Percentiles rank a stretch among this genome's conserved stretches.
phyloP scores from a whole-genome alignment of 805 yeast genomes.

The Danielia oregonensis region DNA sequence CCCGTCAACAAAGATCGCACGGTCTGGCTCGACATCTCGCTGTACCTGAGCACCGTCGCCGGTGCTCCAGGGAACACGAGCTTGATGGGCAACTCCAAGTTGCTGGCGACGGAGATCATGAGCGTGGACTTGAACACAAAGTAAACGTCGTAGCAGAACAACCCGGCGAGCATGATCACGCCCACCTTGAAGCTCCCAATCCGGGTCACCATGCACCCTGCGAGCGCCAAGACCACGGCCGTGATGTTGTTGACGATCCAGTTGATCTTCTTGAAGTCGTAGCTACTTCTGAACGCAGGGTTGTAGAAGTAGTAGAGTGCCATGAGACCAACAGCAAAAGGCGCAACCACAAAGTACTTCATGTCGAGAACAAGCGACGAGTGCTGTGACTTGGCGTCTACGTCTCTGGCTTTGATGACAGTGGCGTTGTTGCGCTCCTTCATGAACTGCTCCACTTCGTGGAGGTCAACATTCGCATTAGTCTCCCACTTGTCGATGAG shows the following conservation, averaged over 20 bases:
- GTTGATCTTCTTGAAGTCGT: slow-evolving; percentile 18
- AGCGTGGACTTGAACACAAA: slow-evolving; percentile 62
- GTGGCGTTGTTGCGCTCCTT: slow-evolving; percentile 10
- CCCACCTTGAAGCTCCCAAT: slow-evolving; percentile 47
- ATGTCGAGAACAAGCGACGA: slow-evolving; percentile 19
- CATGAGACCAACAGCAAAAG: slow-evolving; percentile 12
- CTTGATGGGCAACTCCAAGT: slow-evolving; percentile 53
- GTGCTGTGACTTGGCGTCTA: slow-evolving; percentile 26
- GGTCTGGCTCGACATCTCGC: neutral
- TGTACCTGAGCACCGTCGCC: neutral
- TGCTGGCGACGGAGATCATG: slow-evolving; percentile 61
- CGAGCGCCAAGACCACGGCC: slow-evolving; percentile 42
- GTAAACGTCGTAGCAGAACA: slow-evolving; percentile 61
- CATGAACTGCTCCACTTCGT: slow-evolving; percentile 10
- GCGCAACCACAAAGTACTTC: slow-evolving; percentile 13
- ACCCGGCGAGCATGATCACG: slow-evolving; percentile 40
- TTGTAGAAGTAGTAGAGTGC: slow-evolving; percentile 14
- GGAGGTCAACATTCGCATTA: slow-evolving; percentile 3
- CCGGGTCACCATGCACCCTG: slow-evolving; percentile 35
- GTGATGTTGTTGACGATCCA: slow-evolving; percentile 47
- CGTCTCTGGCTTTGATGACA: slow-evolving; percentile 19
- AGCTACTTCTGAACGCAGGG: slow-evolving; percentile 8
- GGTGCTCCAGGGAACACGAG: slow-evolving; percentile 38
- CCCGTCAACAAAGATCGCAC: neutral
- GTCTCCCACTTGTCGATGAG: slow-evolving; percentile 18